Conservation (phyloP, 169 alveolate species). For the Theileria annulata region DNA sequence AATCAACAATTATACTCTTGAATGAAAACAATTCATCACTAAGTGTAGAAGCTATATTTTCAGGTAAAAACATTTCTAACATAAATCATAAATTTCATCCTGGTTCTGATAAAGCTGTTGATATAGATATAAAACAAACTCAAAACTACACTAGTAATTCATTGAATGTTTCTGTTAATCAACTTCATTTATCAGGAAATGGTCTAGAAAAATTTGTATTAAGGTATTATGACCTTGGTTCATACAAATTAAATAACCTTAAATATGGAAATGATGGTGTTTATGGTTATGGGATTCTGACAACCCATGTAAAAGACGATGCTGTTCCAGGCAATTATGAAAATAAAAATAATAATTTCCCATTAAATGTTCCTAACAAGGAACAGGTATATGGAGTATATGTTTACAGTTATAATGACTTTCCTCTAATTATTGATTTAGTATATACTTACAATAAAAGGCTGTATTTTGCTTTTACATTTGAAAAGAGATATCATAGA, state of each 20-base stretch:
- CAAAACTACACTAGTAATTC: not conserved
- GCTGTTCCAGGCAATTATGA: not conserved
- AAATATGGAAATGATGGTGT: not conserved
- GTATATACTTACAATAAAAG: not conserved
- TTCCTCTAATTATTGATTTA: not conserved
- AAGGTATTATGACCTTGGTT: not conserved
- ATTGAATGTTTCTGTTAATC: not conserved
- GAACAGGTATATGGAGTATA: not conserved
- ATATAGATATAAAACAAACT: not conserved
- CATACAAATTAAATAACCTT: not conserved
- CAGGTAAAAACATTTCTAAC: not conserved
- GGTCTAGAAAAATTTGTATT: not conserved
- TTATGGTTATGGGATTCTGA: not conserved
- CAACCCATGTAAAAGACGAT: not conserved
- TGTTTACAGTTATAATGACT: not conserved
- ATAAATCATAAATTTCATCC: not conserved
- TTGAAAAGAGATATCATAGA: not conserved
- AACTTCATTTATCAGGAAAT: not conserved
- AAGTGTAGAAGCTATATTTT: not conserved
- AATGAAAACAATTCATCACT: constrained; percentile 5
- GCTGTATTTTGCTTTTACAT: not conserved
- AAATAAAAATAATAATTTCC: not conserved
- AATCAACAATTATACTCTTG: not conserved
- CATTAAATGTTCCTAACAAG: not conserved
- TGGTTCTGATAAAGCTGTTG: not conserved